These are phyloP conservation scores for Metarhizium brunneum DNA, from an alignment of 2,329 filamentous ascomycete genomes.

Conservation along the genomic window DNA sequence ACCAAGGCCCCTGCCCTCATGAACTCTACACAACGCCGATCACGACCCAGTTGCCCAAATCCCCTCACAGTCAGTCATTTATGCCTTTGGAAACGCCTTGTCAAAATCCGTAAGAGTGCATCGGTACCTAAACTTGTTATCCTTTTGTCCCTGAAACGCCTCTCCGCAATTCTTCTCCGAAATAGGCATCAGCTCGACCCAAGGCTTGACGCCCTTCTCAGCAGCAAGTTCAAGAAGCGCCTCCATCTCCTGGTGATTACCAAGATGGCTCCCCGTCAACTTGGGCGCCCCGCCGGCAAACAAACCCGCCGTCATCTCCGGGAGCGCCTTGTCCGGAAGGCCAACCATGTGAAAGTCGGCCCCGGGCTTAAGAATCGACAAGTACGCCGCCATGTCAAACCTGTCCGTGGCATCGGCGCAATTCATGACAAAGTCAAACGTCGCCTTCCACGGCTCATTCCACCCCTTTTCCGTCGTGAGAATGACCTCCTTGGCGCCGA, in stretches of 20 bases:
- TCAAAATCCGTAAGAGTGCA: conserved; percentile 62
- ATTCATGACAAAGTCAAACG: conserved; percentile 44
- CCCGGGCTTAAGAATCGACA: conserved; percentile 41
- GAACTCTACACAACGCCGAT: no score
- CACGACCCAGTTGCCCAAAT: no score
- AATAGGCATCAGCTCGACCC: conserved; percentile 55
- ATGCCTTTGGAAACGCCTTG: conserved; percentile 41
- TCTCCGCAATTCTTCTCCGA: conserved; percentile 59
- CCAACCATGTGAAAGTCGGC: conserved; percentile 50
- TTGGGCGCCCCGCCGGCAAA: conserved; percentile 43
- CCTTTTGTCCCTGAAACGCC: conserved; percentile 59
- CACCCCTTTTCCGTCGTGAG: conserved; percentile 41
- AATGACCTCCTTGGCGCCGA: conserved; percentile 52
- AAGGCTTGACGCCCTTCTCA: conserved; percentile 44
- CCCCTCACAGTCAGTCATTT: no score
- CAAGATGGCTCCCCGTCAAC: conserved; percentile 48
- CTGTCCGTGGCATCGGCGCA: conserved; percentile 38
- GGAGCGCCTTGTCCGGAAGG: conserved; percentile 41
- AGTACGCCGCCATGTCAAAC: conserved; percentile 44
- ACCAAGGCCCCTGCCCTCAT: no score
- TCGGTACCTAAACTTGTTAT: conserved; percentile 63
- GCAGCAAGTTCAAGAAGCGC: conserved; percentile 48
- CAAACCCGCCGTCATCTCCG: conserved; percentile 28
- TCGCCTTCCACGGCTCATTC: conserved; percentile 42
- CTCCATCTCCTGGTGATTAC: conserved; percentile 49